phyloP scores from a whole-genome alignment of 1,284 basidiomycete species.

The Baeospora myosura region DNA sequence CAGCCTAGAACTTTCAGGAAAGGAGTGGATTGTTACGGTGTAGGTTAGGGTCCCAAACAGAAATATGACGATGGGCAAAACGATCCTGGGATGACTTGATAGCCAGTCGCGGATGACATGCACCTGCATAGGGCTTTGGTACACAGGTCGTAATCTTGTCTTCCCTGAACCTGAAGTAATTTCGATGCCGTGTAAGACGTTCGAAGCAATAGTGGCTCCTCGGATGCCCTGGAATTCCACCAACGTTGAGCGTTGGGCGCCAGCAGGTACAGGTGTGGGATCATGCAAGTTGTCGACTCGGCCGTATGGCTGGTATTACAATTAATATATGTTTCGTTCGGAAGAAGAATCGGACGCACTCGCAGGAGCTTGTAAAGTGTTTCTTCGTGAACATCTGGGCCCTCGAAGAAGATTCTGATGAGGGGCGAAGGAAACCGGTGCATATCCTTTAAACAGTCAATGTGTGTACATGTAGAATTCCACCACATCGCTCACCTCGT shows the following conservation, averaged over 20 bases:
- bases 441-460: constrained; percentile 58
- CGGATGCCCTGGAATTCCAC: constrained; percentile 59
- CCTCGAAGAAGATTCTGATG: constrained; percentile 78
- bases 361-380: constrained; percentile 63
- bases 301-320: constrained; percentile 66
- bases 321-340: constrained; percentile 8
- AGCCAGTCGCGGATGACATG: constrained; percentile 83
- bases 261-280: constrained; percentile 57
- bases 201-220: constrained; percentile 77
- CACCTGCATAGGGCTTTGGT: constrained; percentile 69
- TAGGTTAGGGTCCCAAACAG: constrained; percentile 85
- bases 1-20: neutral
- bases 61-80: constrained; percentile 81
- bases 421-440: constrained; percentile 69
- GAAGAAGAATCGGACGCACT: constrained; percentile 32
- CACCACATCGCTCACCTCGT: constrained; percentile 48
- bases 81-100: constrained; percentile 78
- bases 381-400: constrained; percentile 79
- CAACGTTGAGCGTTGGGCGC: constrained; percentile 59
- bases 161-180: constrained; percentile 23
- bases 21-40: constrained; percentile 46
- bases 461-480: neutral
- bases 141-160: constrained; percentile 62
- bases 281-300: constrained; percentile 63
- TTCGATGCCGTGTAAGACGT: constrained; percentile 73